Conservation (phyloP, 768 basidiomycete genomes). For the Lactarius indigo region DNA sequence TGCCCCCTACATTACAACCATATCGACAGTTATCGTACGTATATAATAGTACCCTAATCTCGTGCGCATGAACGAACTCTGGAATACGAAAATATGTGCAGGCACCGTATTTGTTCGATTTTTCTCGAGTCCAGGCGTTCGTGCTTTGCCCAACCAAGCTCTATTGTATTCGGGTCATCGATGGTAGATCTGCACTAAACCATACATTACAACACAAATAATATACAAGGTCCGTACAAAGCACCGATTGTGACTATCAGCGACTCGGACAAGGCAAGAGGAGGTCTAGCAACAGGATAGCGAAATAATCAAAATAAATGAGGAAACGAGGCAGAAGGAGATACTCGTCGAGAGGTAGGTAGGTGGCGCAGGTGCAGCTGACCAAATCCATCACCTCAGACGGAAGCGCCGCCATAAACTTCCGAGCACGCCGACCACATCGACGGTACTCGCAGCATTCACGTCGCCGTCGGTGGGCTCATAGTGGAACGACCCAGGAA, state of each 20-base stretch:
- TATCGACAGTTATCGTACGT: too few relatives aligned
- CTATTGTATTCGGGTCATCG: background rate
- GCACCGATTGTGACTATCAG: background rate
- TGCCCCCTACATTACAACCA: too few relatives aligned
- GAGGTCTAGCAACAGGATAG: background rate
- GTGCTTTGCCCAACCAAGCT: background rate
- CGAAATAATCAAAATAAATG: background rate
- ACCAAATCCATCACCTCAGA: background rate
- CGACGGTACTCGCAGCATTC: background rate
- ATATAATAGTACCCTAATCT: too few relatives aligned
- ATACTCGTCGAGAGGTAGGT: too few relatives aligned
- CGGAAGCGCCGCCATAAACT: slow-evolving; percentile 21
- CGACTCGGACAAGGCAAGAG: background rate
- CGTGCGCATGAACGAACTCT: too few relatives aligned
- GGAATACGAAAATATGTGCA: too few relatives aligned
- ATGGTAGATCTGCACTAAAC: too few relatives aligned
- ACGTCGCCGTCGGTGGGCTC: background rate
- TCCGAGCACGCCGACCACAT: slow-evolving; percentile 2
- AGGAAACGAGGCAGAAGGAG: too few relatives aligned
- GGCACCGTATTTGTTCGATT: too few relatives aligned
- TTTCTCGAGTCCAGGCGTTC: too few relatives aligned
- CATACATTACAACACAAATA: background rate
- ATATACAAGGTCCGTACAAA: background rate
- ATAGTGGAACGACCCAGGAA: slow-evolving; percentile 22
- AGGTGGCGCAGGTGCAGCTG: background rate